These are phyloP conservation scores for Candida qinlingensis DNA, from an alignment of 805 yeast species.

Conservation along the genomic window DNA sequence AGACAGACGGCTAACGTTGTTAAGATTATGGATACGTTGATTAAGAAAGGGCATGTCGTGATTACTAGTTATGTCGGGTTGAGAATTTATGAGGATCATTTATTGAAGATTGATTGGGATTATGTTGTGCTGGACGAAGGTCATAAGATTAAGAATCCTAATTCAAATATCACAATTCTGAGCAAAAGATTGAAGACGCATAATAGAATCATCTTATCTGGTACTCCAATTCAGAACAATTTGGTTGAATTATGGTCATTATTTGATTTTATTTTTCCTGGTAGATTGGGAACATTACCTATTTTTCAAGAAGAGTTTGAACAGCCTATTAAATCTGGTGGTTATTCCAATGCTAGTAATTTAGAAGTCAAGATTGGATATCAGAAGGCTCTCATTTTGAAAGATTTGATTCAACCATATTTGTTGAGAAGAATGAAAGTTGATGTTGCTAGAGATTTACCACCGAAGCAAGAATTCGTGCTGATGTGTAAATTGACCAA, in stretches of 20 bases:
- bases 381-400: constrained; percentile 86
- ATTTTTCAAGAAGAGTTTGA: constrained; percentile 92
- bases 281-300: constrained; percentile 89
- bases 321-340: constrained; percentile 92
- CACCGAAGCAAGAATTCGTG: constrained; percentile 91
- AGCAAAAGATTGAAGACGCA: constrained; percentile 82
- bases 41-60: constrained; percentile 70
- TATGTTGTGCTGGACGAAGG: constrained; percentile 94
- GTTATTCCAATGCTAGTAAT: constrained; percentile 95
- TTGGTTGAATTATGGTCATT: constrained; percentile 89
- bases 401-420: constrained; percentile 88
- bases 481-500: constrained; percentile 82
- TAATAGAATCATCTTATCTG: constrained; percentile 85
- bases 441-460: constrained; percentile 93
- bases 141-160: constrained; percentile 93
- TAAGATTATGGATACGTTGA: constrained; percentile 50
- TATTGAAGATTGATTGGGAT: constrained; percentile 77
- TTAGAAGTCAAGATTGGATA: constrained; percentile 95
- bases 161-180: constrained; percentile 76
- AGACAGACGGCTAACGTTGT: constrained; percentile 36
- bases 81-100: constrained; percentile 54
- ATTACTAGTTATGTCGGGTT: constrained; percentile 91
- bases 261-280: constrained; percentile 94
- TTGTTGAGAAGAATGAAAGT: constrained; percentile 79
- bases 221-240: constrained; percentile 96